Evolutionary conservation across 768 basidiomycete genomes (phyloP), one percentile per base, ranked within the genome.

Genomic region (Termitomyces sp.): DNA sequence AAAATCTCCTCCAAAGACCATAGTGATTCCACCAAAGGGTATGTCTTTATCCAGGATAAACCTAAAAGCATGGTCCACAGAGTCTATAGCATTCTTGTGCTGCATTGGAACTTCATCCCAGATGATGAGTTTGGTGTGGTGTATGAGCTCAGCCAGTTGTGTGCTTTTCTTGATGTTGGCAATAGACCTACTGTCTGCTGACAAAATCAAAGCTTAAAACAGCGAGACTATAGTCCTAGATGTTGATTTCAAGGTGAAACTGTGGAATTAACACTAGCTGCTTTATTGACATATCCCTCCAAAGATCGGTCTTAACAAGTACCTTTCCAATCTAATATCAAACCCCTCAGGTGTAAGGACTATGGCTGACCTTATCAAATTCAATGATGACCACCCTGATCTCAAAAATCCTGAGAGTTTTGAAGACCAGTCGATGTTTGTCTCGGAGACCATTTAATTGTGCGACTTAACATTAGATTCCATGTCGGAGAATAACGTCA

Each of bases 231-330:
- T 81, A 16, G 85, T 86, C 1, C 59, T 83, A 18, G 62, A 73
- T 10, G 70, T 73, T 0, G 85, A 87, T 62, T 82, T 87, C 70
- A 87, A 85, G 76, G 85, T 81, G n/a, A n/a, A 47, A 64, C 13
- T 1, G 5, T 16, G 15, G 4, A 18, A 8, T 2, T 4, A 7
- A 4, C 1, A 39, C n/a, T n/a, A 18, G 16, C 3, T 39, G 37
- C 18, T 39, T 39, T n/a, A 15, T 41, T 44, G n/a, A 44, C 7
- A 24, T n/a, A 13, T 13, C 5, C 13, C 29, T 29, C 29, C 0
- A 22, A 37, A 44, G 85, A 69, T 83, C 18, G 75, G 82, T 51
- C 60, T 87, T 16, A 74, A 80, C 53, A 68, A 70, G 26, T 87
- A 81, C 56, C 77, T 81, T 29, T 61, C 75, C 20, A 72, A 64